These are phyloP conservation scores for Alternaria infectoria DNA, from an alignment of 2,329 filamentous ascomycete species.

Conservation along the genomic window DNA sequence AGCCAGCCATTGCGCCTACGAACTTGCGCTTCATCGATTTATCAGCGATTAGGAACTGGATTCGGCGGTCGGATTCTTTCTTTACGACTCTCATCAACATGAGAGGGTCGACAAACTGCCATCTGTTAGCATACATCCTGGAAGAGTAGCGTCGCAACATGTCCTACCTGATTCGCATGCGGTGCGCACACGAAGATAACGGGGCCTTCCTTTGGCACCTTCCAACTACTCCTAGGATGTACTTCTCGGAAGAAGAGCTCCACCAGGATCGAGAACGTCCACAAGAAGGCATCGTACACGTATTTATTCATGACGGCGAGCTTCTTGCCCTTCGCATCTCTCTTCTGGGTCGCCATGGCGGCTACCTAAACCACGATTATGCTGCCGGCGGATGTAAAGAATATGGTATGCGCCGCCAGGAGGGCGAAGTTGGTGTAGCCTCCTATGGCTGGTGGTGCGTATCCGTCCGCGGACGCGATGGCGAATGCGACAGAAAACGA, in stretches of 20 bases:
- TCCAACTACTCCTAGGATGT: conserved; percentile 93
- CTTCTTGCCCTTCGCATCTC: conserved; percentile 39
- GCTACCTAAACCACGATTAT: conserved; percentile 6
- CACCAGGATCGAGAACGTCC: conserved; percentile 79
- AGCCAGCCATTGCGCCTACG: conserved; percentile 83
- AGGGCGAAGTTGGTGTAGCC: conserved; percentile 7
- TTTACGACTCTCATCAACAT: conserved; percentile 91
- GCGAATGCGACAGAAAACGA: conserved; percentile 17
- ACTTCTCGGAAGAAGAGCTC: conserved; percentile 99
- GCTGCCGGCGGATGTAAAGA: background rate
- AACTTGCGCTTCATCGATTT: conserved; percentile 92
- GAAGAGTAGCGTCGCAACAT: background rate
- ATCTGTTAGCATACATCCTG: conserved; percentile 11
- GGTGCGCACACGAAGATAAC: conserved; percentile 96
- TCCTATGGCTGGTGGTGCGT: conserved; percentile 5
- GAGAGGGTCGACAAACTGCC: conserved; percentile 90
- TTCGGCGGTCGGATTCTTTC: conserved; percentile 83
- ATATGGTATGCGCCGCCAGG: background rate
- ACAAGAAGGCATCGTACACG: conserved; percentile 80
- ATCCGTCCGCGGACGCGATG: conserved; percentile 13
- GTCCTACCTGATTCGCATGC: conserved; percentile 74
- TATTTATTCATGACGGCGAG: conserved; percentile 68
- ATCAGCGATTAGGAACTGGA: conserved; percentile 91
- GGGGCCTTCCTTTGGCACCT: conserved; percentile 84
- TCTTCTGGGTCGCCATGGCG: conserved; percentile 19